Evolutionary conservation across 2,329 filamentous ascomycete species (phyloP), one percentile per base, ranked within the genome.

Genomic region (Neonectria neomacrospora): DNA sequence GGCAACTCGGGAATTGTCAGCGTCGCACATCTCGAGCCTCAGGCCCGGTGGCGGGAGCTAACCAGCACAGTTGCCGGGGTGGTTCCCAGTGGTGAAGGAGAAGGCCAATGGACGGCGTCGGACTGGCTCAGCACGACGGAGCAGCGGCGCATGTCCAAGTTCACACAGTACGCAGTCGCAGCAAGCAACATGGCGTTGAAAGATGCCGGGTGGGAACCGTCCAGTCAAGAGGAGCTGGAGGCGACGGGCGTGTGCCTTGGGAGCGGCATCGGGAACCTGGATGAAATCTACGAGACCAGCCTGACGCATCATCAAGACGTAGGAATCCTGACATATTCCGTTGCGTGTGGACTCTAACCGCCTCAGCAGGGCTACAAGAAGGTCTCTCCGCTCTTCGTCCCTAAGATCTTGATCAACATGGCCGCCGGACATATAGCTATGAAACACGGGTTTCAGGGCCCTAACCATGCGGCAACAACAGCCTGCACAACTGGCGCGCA

Each of bases 401-500:
- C 96, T 7, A 91, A 93, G 70, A 88, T 98, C 8, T 85, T 99
- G 53, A 97, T 97, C 80, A 99, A 99, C 76, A 87, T 99, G 69
- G 96, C 93, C 0, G 96, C 96, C 10, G 96, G 96, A 1, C 95
- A 98, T 76, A 89, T 98, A 39, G 95, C 95, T 26, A 98, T 99
- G 90, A 91, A 89, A 71, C 90, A 96, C 79, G 92, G 93, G 18
- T 91, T 99, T 74, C 82, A 92, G 77, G 96, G 96, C 0, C 96
- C 96, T 5, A 97, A 97, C 75, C 96, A 97, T 78, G 88, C 95
- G 2, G 93, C 88, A 41, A 97, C 95, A 0, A 99, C 96, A 12
- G 96, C 96, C 61, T 99, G 96, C 77, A 98, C 96, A 1, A 99
- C 96, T 0, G 96, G 96, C 11, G 93, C 95, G 1, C 96, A 99